These are phyloP conservation scores for Termitomyces sp. DNA, from an alignment of 768 basidiomycete genomes.

Conservation along the genomic window DNA sequence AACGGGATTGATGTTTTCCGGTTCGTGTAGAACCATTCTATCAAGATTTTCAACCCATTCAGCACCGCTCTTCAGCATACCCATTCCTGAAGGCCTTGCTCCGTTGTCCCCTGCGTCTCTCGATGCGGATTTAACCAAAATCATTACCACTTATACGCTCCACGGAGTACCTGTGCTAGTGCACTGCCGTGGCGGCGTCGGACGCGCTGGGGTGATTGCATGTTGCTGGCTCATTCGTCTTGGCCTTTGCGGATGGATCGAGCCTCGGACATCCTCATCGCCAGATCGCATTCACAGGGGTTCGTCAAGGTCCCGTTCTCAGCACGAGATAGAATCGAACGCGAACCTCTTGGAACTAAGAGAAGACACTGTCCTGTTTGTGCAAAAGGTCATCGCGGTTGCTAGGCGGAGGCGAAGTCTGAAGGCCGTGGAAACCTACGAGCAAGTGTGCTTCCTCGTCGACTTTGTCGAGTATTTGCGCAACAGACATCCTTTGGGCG, in stretches of 20 bases:
- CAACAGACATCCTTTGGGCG: background rate
- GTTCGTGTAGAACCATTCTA: constrained; percentile 27
- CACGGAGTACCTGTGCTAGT: constrained; percentile 67
- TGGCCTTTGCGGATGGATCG: constrained; percentile 76
- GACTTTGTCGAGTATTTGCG: constrained; percentile 67
- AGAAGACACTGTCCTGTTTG: constrained; percentile 53
- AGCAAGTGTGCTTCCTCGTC: constrained; percentile 82
- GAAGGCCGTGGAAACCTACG: constrained; percentile 92
- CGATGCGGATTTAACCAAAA: constrained; percentile 56
- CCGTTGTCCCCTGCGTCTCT: constrained; percentile 54
- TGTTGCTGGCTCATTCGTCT: constrained; percentile 91
- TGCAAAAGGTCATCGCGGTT: constrained; percentile 68
- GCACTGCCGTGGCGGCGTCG: constrained; percentile 93
- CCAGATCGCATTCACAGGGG: background rate
- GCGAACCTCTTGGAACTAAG: constrained; percentile 8
- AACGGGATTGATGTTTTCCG: constrained; percentile 78
- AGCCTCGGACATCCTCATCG: constrained; percentile 6
- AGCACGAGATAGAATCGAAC: background rate
- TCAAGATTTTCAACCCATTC: background rate
- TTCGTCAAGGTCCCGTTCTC: background rate
- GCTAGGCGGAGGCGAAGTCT: constrained; percentile 71
- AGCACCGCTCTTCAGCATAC: constrained; percentile 44
- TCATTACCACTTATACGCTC: constrained; percentile 72
- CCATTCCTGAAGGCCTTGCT: constrained; percentile 85
- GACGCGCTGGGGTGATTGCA: constrained; percentile 87